Percentiles rank a stretch among this genome's conserved stretches.
Conservation (phyloP, 2,329 filamentous ascomycete genomes). For the Endocalyx cinctus region DNA sequence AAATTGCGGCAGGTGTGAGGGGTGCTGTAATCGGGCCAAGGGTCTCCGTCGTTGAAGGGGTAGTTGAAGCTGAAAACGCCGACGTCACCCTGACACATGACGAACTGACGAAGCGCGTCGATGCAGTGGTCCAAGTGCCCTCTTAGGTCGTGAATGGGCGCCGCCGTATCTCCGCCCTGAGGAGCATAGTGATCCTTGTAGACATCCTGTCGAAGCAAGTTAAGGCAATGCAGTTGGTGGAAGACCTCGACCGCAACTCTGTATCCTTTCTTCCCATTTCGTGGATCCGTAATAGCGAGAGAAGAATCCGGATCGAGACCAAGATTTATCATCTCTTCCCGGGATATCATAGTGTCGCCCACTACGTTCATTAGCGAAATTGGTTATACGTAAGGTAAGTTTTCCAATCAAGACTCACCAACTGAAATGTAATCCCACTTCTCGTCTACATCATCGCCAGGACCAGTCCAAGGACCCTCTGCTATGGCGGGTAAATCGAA, state of each 20-base stretch:
- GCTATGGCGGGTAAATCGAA: constrained; percentile 45
- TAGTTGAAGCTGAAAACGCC: constrained; percentile 51
- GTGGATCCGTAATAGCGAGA: constrained; percentile 51
- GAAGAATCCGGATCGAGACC: constrained; percentile 46
- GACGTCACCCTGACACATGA: constrained; percentile 52
- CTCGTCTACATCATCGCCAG: constrained; percentile 50
- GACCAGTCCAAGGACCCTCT: constrained; percentile 49
- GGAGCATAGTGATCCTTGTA: constrained; percentile 45
- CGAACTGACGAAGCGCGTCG: constrained; percentile 46
- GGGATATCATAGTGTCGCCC: constrained; percentile 56
- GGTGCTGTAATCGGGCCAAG: constrained; percentile 52
- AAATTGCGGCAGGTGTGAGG: constrained; percentile 52
- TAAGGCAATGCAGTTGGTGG: constrained; percentile 50
- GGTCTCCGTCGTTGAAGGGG: constrained; percentile 40
- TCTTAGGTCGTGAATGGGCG: constrained; percentile 35
- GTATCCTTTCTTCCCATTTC: constrained; percentile 53
- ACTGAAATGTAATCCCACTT: constrained; percentile 43
- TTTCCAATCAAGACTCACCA: constrained; percentile 15
- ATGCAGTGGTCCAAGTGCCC: constrained; percentile 51
- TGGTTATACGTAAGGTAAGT: not conserved
- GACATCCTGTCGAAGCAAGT: constrained; percentile 42
- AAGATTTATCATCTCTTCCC: constrained; percentile 48
- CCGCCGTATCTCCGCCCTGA: constrained; percentile 43
- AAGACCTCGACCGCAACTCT: constrained; percentile 56
- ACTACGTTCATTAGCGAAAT: constrained; percentile 32